Evolutionary conservation across 805 yeast genomes (phyloP), one percentile per base, ranked within the genome.

Genomic region (Hanseniaspora mollemarum): DNA sequence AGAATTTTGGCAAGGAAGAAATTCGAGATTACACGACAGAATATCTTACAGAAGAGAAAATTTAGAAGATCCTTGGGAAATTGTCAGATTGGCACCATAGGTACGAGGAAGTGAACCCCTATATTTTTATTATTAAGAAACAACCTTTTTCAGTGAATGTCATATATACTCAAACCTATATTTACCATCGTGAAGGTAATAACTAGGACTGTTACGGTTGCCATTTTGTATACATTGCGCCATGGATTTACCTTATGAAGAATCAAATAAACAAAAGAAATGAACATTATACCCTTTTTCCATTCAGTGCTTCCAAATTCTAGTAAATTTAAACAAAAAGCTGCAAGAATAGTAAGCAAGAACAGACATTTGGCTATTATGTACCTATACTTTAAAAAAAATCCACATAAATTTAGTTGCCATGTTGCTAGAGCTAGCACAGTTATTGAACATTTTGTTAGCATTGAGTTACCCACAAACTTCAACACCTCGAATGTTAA

Each of bases 1-100:
- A 57, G 98, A 92, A 68, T 92, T 90, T 62, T 92, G 97, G 96
- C 98, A 92, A 69, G 98, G 98, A 16, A 78, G 98, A 56, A 72
- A 75, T 54, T 81, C 85, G 61, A 76, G 98, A 64, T 71, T 90
- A 46, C 98, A 92, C 65, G 98, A 92, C 65, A 76, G 98, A 58
- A 71, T 88, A 46, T 77, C 80, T 13, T 88, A 74, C 66, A 73
- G 75, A 54, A 73, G 94, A 63, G 77, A 75, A 22, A 56, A 63
- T 8, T 74, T 68, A 16, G 71, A 67, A 13, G 70, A 64, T 1
- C 67, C 71, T 29, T 88, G 94, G 94, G 66, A 72, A 45, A 59
- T 82, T 28, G 67, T 71, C 35, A 76, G 96, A 66, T 67, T 87
- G 37, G 84, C 94, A 7, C 94, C 96, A 56, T 78, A 49, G 60